Evolutionary conservation across 768 basidiomycete species (phyloP), one percentile per base, ranked within the genome.

Genomic region (Clavulina sp.): DNA sequence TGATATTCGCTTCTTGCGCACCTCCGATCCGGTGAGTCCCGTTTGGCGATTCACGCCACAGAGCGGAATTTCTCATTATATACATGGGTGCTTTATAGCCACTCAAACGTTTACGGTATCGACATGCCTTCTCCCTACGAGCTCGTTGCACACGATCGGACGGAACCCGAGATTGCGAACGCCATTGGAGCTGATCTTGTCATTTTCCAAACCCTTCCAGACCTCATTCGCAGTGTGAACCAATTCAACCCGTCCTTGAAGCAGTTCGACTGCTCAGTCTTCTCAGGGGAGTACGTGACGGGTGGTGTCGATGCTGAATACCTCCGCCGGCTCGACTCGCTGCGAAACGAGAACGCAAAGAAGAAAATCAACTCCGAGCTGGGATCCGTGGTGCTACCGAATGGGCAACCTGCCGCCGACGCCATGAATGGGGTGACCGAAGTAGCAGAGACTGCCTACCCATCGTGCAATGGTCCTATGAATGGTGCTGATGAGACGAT

Each of bases 121-220:
- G 95, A 99, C 69, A 99, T 97, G 95, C 93, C 95, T 29, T 88
- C 91, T 3, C 78, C 87, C n/a, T 67, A 71, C 32, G 93, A 97
- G 62, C 80, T 97, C 30, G 91, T 97, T 48, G 93, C 89, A 0
- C 70, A 91, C 63, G 75, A 73, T 32, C 78, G 88, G 48, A 75
- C 77, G 49, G 75, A 73, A 7, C 70, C 74, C 23, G 74, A 80
- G 54, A 80, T 97, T 55, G 83, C 88, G 2, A 60, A 67, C 21
- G 77, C 76, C 50, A 95, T 97, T 55, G 91, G 91, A 41, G 95
- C 92, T 6, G 95, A 99, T 66, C 75, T 93, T 34, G 84, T 91
- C 64, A 84, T 99, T 62, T 99, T 84, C 72, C 95, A 99, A 65
- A 86, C 84, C 13, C 75, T 99, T 0, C 72, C 77, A 0, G 91